These are phyloP conservation scores for Ustilago esculenta DNA, from an alignment of 1,284 basidiomycete genomes.

Conservation along the genomic window DNA sequence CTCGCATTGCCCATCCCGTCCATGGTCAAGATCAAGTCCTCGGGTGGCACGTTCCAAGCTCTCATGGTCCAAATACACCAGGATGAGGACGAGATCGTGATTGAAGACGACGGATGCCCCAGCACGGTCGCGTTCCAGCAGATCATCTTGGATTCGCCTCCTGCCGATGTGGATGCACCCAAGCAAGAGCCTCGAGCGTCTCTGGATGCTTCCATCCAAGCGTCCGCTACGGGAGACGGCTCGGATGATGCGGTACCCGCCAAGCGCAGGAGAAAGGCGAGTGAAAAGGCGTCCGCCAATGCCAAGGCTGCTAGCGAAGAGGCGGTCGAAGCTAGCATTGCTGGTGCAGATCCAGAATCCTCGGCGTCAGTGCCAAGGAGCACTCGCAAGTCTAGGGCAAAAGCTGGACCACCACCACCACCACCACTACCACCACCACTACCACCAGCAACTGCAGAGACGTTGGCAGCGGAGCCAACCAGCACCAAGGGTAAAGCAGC, in stretches of 20 bases:
- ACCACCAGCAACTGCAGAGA: too few relatives aligned
- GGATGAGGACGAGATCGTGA: constrained; percentile 41
- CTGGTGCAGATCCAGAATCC: constrained; percentile 1
- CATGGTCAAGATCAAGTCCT: constrained; percentile 46
- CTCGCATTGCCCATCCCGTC: constrained; percentile 28
- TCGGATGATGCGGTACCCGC: constrained; percentile 4
- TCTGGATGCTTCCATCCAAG: background rate
- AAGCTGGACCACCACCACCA: too few relatives aligned
- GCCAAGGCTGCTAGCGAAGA: constrained; percentile 28
- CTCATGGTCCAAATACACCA: constrained; percentile 39
- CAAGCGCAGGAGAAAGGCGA: constrained; percentile 37
- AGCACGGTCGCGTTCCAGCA: constrained; percentile 46
- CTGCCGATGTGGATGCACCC: constrained; percentile 3
- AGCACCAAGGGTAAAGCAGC: constrained; percentile 3
- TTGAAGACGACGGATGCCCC: constrained; percentile 45
- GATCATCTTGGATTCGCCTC: constrained; percentile 28
- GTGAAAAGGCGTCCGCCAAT: constrained; percentile 28
- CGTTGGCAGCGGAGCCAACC: background rate
- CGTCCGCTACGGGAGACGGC: background rate
- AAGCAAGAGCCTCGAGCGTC: constrained; percentile 12
- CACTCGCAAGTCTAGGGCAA: constrained; percentile 10
- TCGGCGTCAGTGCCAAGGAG: constrained; percentile 2
- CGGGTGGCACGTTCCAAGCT: constrained; percentile 51
- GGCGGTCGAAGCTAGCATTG: constrained; percentile 18
- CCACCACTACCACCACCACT: too few relatives aligned